Conservation (phyloP, 306 rosid genomes). For the Adenanthera pavonina region DNA sequence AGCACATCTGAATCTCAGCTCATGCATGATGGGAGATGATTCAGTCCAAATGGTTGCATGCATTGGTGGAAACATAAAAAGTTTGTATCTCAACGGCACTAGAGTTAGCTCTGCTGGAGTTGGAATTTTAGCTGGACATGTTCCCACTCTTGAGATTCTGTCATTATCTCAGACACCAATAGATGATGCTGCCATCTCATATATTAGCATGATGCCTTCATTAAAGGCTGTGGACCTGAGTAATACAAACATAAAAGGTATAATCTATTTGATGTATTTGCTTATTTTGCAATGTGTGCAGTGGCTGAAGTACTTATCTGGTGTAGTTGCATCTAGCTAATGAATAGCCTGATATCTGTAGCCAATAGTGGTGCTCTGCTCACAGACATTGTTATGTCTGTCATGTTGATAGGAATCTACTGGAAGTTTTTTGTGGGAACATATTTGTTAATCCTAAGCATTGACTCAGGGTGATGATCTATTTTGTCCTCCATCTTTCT, state of each 20-base stretch:
- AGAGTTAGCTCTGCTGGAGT: conserved; percentile 76
- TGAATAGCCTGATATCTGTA: conserved; percentile 21
- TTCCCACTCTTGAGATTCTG: conserved; percentile 71
- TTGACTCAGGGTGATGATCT: not conserved
- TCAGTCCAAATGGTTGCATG: conserved; percentile 61
- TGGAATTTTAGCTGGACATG: conserved; percentile 70
- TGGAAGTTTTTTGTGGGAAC: not conserved
- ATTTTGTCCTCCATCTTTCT: not conserved
- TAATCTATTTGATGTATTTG: conserved; percentile 21
- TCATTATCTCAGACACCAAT: conserved; percentile 71
- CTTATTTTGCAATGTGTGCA: not conserved
- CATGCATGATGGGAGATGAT: conserved; percentile 71
- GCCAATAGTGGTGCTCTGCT: conserved; percentile 28
- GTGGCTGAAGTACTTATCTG: conserved; percentile 23
- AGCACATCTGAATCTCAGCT: conserved; percentile 83
- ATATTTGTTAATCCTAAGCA: not conserved
- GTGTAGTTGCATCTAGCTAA: conserved; percentile 17
- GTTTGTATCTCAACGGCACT: conserved; percentile 75
- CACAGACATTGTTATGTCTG: not conserved
- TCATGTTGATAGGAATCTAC: not conserved
- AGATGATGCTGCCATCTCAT: conserved; percentile 68
- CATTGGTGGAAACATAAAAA: conserved; percentile 67
- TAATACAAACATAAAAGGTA: conserved; percentile 81
- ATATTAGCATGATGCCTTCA: conserved; percentile 78
- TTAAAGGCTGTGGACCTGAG: conserved; percentile 77